phyloP scores from a whole-genome alignment of 2,329 filamentous ascomycete genomes.

The Aspergillaceae sp. region DNA sequence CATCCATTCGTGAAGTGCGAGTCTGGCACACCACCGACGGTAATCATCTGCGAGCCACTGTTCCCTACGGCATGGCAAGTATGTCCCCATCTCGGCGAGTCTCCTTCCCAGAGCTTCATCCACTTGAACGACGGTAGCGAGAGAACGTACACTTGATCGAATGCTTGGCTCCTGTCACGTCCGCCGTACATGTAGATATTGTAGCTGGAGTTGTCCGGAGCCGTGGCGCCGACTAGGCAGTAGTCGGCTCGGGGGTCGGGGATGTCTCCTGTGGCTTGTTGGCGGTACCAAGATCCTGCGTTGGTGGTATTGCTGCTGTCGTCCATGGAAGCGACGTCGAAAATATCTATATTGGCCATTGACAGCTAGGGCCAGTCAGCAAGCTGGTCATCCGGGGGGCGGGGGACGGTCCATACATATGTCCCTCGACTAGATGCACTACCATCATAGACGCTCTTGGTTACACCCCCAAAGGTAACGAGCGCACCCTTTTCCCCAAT shows the following conservation, averaged over 20 bases:
- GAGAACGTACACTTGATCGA: conserved; percentile 38
- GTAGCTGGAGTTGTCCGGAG: conserved; percentile 33
- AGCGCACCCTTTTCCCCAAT: conserved; percentile 31
- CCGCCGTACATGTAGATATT: conserved; percentile 47
- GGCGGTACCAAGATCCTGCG: conserved; percentile 26
- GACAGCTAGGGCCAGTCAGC: conserved; percentile 10
- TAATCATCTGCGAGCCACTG: conserved; percentile 26
- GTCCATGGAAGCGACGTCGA: conserved; percentile 32
- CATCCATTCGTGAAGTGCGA: neutral
- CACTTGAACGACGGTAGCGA: conserved; percentile 41
- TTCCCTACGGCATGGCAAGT: conserved; percentile 19
- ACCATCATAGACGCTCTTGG: conserved; percentile 9
- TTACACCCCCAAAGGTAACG: conserved; percentile 32
- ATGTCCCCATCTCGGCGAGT: conserved; percentile 3
- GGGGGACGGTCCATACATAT: conserved; percentile 15
- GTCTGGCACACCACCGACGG: conserved; percentile 23
- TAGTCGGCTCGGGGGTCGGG: conserved; percentile 31
- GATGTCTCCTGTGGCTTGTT: conserved; percentile 32
- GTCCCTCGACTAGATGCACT: conserved; percentile 12
- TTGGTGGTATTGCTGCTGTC: neutral
- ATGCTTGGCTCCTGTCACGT: conserved; percentile 24
- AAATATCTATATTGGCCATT: conserved; percentile 32
- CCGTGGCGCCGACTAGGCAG: conserved; percentile 33
- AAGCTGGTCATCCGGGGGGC: conserved; percentile 1
- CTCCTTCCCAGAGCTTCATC: conserved; percentile 32